Base-by-base conservation (phyloP, 2,329 filamentous ascomycete genomes). In the Colletotrichum echinochloae region DNA sequence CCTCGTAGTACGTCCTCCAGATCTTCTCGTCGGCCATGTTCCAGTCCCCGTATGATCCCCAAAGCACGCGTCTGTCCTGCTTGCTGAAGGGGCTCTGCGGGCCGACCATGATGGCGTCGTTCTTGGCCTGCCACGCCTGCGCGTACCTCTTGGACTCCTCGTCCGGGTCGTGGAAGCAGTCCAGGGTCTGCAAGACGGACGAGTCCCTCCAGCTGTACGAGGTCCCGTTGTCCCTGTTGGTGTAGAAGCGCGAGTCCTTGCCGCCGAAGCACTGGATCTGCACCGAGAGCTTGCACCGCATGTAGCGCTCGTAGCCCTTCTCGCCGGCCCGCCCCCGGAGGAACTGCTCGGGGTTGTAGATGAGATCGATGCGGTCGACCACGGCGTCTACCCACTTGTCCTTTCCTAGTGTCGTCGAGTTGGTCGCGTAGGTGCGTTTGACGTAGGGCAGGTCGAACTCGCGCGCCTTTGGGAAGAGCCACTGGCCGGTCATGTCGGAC, bases 361-460 rank as follows among this genome's bases (percentile, higher is more conserved):
- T 77, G 16, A 77, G 74, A 61, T 84, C 77, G 72, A 84, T 79
- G 33, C 81, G 78, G 1, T 74, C 73, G 2, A 77, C 75, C 1
- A 82, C 77, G 77, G 79, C 81, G 11, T 80, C 74, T 9, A 80
- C 77, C 83, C 83, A 86, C 4, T 77, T 76, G 57, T 83, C 79
- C 44, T 76, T 77, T 0, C 63, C 74, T 11, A 86, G 79, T 1
- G 79, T 82, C 26, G 75, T 81, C 16, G 83, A 84, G 12, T 78
- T 79, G 26, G 83, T 86, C 26, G 78, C 60, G 65, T 84, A 83
- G 2, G 83, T 84, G 9, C 83, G 80, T 77, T 86, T 86, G 57
- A 82, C 79, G 65, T 86, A 86, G 0, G 85, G 85, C 28, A 83
- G 80, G 35, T 84, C 80, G 66, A 85, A 86, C 73, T 86, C 84